These are phyloP conservation scores for Dictyostelium brefeldianum DNA, from an alignment of 78 protist species.

Conservation along the genomic window DNA sequence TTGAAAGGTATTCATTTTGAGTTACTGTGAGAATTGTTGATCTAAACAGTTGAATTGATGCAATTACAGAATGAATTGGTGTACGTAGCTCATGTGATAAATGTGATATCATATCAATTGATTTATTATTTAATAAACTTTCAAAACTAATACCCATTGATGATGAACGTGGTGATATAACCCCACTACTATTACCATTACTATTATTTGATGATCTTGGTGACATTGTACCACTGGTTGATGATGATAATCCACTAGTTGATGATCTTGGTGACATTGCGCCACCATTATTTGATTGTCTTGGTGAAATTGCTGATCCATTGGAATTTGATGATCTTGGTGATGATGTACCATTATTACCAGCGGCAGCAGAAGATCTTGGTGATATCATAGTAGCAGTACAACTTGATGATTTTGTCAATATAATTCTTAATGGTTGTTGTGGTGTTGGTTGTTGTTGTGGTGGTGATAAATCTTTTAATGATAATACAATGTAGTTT, in stretches of 20 bases:
- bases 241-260: neutral
- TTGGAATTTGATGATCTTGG: neutral
- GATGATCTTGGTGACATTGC: constrained; percentile 54
- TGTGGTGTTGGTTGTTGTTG: neutral
- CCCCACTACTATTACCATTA: neutral
- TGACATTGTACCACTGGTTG: neutral
- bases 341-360: neutral
- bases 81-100: constrained; percentile 64
- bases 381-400: constrained; percentile 6
- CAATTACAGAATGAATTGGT: constrained; percentile 40
- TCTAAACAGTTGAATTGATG: constrained; percentile 11
- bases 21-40: constrained; percentile 2
- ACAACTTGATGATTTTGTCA: neutral
- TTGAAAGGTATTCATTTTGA: constrained; percentile 30
- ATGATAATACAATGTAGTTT: constrained; percentile 4
- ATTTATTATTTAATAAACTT: constrained; percentile 5
- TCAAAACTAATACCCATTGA: neutral
- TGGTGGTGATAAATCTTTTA: constrained; percentile 25
- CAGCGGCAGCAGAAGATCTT: neutral
- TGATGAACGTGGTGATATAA: neutral
- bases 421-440: neutral
- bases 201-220: neutral
- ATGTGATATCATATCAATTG: constrained; percentile 39
- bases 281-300: constrained; percentile 5
- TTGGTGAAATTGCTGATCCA: constrained; percentile 4